Evolutionary conservation across 2,329 filamentous ascomycete genomes (phyloP).

Genomic region (Apiospora malaysiana): DNA sequence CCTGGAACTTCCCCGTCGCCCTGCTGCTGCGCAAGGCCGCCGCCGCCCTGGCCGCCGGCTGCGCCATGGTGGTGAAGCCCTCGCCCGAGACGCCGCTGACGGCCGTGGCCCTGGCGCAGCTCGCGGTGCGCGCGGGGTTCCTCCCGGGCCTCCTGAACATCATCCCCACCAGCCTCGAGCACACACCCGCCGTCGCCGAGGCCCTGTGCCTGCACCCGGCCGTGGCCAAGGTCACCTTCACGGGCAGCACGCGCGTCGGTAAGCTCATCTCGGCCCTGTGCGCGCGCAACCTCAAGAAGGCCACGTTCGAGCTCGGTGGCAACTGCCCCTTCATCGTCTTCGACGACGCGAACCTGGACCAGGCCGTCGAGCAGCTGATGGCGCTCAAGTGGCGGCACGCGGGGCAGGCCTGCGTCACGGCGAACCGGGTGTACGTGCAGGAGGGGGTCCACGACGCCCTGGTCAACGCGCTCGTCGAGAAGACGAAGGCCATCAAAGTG

Average conservation of each 20-base stretch:
- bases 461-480: conserved; percentile 57
- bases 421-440: conserved; percentile 70
- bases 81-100: conserved; percentile 78
- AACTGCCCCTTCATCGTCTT: conserved; percentile 73
- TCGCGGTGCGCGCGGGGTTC: conserved; percentile 74
- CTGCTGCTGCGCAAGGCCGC: conserved; percentile 72
- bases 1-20: conserved; percentile 72
- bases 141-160: conserved; percentile 72
- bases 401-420: conserved; percentile 69
- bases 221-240: conserved; percentile 75
- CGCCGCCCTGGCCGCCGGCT: conserved; percentile 73
- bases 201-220: conserved; percentile 51
- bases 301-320: conserved; percentile 73
- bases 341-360: conserved; percentile 70
- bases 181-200: conserved; percentile 52
- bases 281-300: conserved; percentile 70
- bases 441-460: conserved; percentile 66
- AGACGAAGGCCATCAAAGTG: conserved; percentile 58
- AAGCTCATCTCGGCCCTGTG: conserved; percentile 68
- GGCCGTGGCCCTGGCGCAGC: conserved; percentile 69
- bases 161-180: conserved; percentile 50
- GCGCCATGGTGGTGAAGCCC: conserved; percentile 76
- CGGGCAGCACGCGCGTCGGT: conserved; percentile 72
- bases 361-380: conserved; percentile 55
- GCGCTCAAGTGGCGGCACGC: conserved; percentile 55